Evolutionary conservation across 352 stramenopile genomes (phyloP).

Genomic region (Globisporangium acanthophoron): DNA sequence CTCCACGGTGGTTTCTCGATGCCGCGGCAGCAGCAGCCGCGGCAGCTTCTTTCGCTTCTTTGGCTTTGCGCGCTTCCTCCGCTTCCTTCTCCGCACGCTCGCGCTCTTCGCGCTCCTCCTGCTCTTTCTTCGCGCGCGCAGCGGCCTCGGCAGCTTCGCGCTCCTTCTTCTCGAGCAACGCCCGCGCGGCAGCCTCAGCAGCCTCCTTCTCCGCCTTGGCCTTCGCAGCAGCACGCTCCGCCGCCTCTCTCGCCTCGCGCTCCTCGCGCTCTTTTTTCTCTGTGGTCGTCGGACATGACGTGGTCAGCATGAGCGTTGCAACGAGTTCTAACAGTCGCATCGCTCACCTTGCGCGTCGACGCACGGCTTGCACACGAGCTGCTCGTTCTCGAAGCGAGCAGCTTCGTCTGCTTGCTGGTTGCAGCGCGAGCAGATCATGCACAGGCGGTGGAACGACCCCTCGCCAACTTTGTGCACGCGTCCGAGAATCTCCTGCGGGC

Average conservation of each 20-base stretch:
- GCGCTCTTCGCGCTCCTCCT: constrained; percentile 33
- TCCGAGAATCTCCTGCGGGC: constrained; percentile 60
- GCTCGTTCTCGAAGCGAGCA: constrained; percentile 41
- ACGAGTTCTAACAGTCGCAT: background rate
- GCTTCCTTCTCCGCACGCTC: constrained; percentile 18
- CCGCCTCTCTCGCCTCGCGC: constrained; percentile 42
- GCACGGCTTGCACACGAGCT: constrained; percentile 53
- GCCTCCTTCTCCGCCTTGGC: constrained; percentile 47
- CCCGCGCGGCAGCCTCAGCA: constrained; percentile 33
- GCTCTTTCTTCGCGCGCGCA: constrained; percentile 35
- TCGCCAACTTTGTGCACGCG: constrained; percentile 64
- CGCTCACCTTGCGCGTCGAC: constrained; percentile 35
- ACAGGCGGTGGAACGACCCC: constrained; percentile 68
- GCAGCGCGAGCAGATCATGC: constrained; percentile 72
- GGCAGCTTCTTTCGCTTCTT: constrained; percentile 17
- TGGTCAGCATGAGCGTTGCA: background rate
- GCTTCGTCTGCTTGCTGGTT: constrained; percentile 64
- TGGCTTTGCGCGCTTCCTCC: constrained; percentile 8
- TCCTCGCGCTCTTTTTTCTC: constrained; percentile 39
- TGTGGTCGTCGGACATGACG: background rate
- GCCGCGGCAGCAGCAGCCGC: constrained; percentile 26
- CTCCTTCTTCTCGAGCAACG: constrained; percentile 39
- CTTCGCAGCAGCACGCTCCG: constrained; percentile 35
- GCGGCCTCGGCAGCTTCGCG: constrained; percentile 38
- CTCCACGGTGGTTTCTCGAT: constrained; percentile 19